phyloP scores from a whole-genome alignment of 768 basidiomycete species.

The Tylopilus vinaceipallidus region DNA sequence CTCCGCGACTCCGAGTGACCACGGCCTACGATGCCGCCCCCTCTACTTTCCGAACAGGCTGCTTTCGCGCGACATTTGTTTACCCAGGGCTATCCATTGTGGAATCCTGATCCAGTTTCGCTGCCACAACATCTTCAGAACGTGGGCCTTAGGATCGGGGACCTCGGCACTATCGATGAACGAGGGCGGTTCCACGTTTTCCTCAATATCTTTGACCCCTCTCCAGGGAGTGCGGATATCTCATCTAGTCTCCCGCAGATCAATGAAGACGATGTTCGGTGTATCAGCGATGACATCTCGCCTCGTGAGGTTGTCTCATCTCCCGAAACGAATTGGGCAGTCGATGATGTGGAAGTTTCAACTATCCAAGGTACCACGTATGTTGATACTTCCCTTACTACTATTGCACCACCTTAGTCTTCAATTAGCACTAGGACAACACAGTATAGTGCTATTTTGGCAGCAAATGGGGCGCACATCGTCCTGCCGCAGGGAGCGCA shows the following conservation, averaged over 20 bases:
- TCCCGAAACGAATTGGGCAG: neutral
- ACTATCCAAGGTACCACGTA: neutral
- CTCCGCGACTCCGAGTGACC: no score
- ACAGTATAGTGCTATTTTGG: neutral
- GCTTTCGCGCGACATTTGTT: neutral
- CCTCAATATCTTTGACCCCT: neutral
- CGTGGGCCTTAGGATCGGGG: neutral
- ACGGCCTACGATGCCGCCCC: no score
- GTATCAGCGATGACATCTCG: neutral
- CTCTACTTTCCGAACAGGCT: neutral
- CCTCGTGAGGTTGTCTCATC: neutral
- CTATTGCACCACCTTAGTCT: neutral
- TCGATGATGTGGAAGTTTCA: neutral
- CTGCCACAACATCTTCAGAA: neutral
- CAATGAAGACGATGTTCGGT: neutral
- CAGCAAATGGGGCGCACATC: neutral
- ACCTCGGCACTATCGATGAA: neutral
- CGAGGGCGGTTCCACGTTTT: neutral
- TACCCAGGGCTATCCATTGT: neutral
- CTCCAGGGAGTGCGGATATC: neutral
- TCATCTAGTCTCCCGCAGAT: neutral
- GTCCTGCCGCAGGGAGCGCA: neutral
- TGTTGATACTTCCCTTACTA: neutral
- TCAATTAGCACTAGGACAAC: neutral
- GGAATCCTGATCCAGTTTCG: neutral